Base-by-base conservation (phyloP, 192 early-diverging fungal species). In the Linnemannia zychae region DNA sequence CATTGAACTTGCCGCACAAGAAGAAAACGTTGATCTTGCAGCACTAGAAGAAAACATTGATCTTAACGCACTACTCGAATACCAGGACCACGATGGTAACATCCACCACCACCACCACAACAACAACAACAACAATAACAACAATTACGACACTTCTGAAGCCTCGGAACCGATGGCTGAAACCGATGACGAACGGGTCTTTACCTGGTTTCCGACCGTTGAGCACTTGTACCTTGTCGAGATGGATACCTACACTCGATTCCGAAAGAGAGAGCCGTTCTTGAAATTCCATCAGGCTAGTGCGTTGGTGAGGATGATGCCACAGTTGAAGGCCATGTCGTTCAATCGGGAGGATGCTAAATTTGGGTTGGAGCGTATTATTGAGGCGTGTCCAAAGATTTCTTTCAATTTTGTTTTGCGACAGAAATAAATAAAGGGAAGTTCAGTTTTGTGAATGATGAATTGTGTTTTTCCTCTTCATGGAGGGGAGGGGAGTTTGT, bases 271-370 rank as follows among this genome's bases (percentile, higher is more conserved):
- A 24, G 16, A 36, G 36, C 44, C 53, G 36, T 49, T 68, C 40
- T 68, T 80, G 11, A 74, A 34, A 1, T 48, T 17, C 4, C 78
- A 74, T 34, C 72, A 67, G 40, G 78, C 72, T 1, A 68, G 71
- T 33, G 78, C 72, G 20, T 15, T 80, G 22, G 72, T 80, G 31
- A 20, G 22, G 33, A 74, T 68, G 65, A 80, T 80, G 78, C 78
- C 78, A 3, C 47, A 48, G 24, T 22, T 80, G 15, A 80, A 80
- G 57, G 70, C 49, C 24, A 49, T 78, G 77, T 70, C 77, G 2
- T 72, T 66, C 37, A 71, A 78, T 37, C 53, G 57, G 2, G 57
- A 40, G n/a, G 40, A 38, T 47, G 44, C 65, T 1, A 71, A 71
- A n/a, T n/a, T 6, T 24, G 77, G 57, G 33, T 38, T 78, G 46